Conservation (phyloP, 257 asterid species). For the Solanum neorickii region DNA sequence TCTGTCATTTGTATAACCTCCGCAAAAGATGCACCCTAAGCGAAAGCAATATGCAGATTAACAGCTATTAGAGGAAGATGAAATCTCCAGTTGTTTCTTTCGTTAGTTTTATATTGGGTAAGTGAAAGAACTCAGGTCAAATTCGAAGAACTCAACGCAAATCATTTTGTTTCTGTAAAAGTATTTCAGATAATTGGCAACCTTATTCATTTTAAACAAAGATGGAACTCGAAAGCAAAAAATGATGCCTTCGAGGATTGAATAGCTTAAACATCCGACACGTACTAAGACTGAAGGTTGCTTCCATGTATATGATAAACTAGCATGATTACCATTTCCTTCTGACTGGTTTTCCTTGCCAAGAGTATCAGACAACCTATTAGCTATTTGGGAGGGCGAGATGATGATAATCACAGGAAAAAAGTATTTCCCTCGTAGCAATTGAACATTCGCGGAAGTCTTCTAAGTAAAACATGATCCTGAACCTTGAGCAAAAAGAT, state of each 20-base stretch:
- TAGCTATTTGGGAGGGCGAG: neutral
- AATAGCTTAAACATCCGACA: neutral
- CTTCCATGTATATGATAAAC: neutral
- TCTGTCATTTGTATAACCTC: constrained; percentile 83
- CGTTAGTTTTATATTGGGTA: neutral
- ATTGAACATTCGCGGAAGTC: neutral
- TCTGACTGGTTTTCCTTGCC: neutral
- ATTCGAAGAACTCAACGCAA: neutral
- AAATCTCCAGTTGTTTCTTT: neutral
- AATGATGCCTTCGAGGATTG: neutral
- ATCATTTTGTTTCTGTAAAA: neutral
- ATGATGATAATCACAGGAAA: neutral
- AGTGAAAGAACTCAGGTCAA: neutral
- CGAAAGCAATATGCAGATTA: neutral
- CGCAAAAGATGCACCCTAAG: constrained; percentile 80
- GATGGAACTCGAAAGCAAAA: neutral
- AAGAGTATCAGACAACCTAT: neutral
- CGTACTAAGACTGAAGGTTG: neutral
- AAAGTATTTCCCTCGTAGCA: neutral
- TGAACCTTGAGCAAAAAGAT: neutral
- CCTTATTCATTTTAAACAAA: neutral
- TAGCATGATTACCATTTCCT: neutral
- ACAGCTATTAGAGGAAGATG: neutral
- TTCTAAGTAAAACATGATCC: neutral
- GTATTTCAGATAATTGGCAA: neutral